phyloP scores from a whole-genome alignment of 495 filamentous ascomycete species.

The Aspergillus diversus region DNA sequence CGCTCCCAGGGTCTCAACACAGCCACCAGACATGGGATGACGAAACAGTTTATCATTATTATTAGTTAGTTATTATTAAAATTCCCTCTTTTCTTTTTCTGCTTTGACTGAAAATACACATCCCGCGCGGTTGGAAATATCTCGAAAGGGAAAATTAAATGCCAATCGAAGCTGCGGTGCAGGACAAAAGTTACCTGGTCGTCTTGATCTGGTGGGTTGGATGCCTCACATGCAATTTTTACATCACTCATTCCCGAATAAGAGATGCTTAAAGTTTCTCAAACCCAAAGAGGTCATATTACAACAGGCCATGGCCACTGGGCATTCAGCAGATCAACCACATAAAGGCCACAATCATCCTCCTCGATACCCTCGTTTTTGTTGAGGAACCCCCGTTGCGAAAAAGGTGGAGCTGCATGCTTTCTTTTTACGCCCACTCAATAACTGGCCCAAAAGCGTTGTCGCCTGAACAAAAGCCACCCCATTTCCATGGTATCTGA shows the following conservation, averaged over 20 bases:
- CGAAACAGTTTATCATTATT: background rate
- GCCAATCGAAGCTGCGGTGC: background rate
- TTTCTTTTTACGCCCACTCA: too few species aligned
- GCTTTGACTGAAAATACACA: background rate
- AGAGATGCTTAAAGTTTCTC: background rate
- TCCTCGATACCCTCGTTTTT: too few species aligned
- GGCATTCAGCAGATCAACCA: too few species aligned
- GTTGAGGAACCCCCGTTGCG: too few species aligned
- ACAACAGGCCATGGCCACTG: background rate
- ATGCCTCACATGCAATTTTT: slow-evolving; percentile 8
- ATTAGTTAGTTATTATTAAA: too few species aligned
- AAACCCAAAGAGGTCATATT: background rate
- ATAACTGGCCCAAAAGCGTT: too few species aligned
- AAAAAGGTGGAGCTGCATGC: too few species aligned
- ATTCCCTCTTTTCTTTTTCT: background rate
- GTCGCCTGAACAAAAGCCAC: too few species aligned
- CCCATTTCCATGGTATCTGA: too few species aligned
- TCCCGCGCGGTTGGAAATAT: background rate
- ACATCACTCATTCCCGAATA: background rate
- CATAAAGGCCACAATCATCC: too few species aligned
- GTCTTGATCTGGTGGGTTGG: background rate
- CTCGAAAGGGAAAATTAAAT: background rate
- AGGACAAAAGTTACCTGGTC: background rate
- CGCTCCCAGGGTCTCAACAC: background rate
- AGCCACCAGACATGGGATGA: background rate